Evolutionary conservation across 257 asterid genomes (phyloP).

Genomic region (Solanum dulcamara): DNA sequence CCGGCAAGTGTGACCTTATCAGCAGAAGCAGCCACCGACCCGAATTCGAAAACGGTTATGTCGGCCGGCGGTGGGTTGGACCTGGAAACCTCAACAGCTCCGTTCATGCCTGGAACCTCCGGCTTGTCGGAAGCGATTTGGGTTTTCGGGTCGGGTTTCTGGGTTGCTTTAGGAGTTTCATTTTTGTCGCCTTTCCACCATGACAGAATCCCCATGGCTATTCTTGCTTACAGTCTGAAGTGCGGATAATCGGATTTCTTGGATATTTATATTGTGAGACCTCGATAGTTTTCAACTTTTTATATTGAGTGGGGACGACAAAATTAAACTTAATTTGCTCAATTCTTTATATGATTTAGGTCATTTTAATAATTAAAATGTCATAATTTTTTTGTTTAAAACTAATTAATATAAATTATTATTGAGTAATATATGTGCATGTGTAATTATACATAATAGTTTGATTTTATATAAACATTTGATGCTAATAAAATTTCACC

Average conservation of each 20-base stretch:
- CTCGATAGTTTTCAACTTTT: no score
- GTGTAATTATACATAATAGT: no score
- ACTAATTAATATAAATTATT: no score
- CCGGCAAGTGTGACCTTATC: constrained; percentile 83
- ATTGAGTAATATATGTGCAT: no score
- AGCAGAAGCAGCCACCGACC: constrained; percentile 64
- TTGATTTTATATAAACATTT: no score
- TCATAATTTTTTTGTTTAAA: no score
- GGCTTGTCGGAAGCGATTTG: constrained; percentile 23
- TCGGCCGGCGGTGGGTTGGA: constrained; percentile 25
- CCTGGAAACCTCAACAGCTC: constrained; percentile 62
- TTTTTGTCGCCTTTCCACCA: constrained; percentile 19
- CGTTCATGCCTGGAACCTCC: constrained; percentile 69
- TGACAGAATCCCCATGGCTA: constrained; percentile 2
- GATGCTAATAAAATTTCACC: no score
- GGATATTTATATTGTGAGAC: not conserved
- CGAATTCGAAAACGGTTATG: constrained; percentile 65
- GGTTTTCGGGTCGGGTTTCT: constrained; percentile 24
- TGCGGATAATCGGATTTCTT: not conserved
- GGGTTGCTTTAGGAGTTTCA: not conserved
- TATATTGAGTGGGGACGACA: no score
- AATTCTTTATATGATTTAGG: no score
- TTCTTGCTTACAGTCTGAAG: not conserved
- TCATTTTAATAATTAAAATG: no score
- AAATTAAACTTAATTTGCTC: no score